Conservation (phyloP, 306 rosid genomes). For the Phaseolus lunatus region DNA sequence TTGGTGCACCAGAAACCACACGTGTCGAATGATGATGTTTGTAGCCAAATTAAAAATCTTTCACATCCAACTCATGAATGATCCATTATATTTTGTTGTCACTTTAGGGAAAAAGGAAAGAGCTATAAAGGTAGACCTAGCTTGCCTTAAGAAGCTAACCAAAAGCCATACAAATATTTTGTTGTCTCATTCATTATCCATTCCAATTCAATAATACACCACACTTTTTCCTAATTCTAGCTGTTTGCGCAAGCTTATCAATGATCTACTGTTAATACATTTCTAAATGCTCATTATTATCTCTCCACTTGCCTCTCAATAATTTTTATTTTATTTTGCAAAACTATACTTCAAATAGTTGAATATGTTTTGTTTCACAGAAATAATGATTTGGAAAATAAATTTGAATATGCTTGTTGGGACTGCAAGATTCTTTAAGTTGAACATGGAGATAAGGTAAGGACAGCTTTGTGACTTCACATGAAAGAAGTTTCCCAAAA, state of each 20-base stretch:
- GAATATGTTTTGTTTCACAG: too few relatives aligned
- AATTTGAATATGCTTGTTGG: neutral
- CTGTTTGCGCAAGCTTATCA: constrained; percentile 28
- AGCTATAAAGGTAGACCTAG: constrained; percentile 53
- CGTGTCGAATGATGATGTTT: constrained; percentile 33
- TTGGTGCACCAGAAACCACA: constrained; percentile 2
- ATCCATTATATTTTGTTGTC: constrained; percentile 57
- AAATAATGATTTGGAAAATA: too few relatives aligned
- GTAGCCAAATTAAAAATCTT: constrained; percentile 45
- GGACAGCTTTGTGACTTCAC: constrained; percentile 25
- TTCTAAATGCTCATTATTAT: constrained; percentile 10
- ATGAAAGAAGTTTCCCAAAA: constrained; percentile 37
- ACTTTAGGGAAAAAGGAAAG: constrained; percentile 51
- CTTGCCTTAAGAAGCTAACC: constrained; percentile 45
- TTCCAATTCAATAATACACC: constrained; percentile 32
- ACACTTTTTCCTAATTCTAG: constrained; percentile 5
- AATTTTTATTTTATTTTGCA: too few relatives aligned
- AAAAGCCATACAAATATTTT: constrained; percentile 29
- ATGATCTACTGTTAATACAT: neutral
- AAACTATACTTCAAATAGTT: too few relatives aligned
- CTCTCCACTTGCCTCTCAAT: neutral
- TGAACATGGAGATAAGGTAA: neutral
- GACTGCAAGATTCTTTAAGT: constrained; percentile 32
- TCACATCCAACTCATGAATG: constrained; percentile 52
- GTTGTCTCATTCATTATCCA: constrained; percentile 38